Evolutionary conservation across 1,284 basidiomycete genomes (phyloP).

Genomic region (Phaffia rhodozyma): DNA sequence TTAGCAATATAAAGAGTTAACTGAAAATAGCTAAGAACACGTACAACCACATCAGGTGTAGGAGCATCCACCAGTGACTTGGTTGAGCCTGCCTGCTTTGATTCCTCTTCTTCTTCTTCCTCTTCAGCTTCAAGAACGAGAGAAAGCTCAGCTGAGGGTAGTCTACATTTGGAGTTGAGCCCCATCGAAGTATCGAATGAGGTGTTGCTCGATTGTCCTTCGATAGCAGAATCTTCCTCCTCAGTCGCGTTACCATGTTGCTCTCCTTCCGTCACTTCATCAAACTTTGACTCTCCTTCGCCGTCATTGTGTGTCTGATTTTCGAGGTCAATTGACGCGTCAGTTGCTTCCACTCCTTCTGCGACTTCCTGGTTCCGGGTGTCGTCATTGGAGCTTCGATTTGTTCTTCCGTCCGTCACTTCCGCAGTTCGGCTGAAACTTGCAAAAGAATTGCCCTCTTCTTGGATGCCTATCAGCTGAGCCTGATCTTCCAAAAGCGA

Average conservation of each 20-base stretch:
- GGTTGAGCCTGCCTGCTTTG: neutral
- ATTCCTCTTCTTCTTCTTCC: conserved; percentile 4
- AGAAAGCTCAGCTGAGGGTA: conserved; percentile 3
- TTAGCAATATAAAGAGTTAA: too few relatives aligned
- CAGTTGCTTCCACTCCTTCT: too few relatives aligned
- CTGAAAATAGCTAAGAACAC: neutral
- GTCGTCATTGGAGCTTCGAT: too few relatives aligned
- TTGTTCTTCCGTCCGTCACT: too few relatives aligned
- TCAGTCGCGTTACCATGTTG: neutral
- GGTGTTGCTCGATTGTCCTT: neutral
- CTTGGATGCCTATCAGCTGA: too few relatives aligned
- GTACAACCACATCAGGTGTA: neutral
- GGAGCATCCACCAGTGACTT: neutral
- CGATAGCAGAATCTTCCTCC: neutral
- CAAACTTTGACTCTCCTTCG: neutral
- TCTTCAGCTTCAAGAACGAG: conserved; percentile 6
- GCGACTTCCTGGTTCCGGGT: too few relatives aligned
- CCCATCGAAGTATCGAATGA: neutral
- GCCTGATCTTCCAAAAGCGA: too few relatives aligned
- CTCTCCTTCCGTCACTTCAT: neutral
- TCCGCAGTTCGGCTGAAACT: too few relatives aligned
- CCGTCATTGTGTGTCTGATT: neutral
- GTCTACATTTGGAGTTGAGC: neutral
- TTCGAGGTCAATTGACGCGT: neutral
- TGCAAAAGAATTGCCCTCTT: too few relatives aligned